Conservation (phyloP, 2,329 filamentous ascomycete genomes). For the Fusarium bulbicola region DNA sequence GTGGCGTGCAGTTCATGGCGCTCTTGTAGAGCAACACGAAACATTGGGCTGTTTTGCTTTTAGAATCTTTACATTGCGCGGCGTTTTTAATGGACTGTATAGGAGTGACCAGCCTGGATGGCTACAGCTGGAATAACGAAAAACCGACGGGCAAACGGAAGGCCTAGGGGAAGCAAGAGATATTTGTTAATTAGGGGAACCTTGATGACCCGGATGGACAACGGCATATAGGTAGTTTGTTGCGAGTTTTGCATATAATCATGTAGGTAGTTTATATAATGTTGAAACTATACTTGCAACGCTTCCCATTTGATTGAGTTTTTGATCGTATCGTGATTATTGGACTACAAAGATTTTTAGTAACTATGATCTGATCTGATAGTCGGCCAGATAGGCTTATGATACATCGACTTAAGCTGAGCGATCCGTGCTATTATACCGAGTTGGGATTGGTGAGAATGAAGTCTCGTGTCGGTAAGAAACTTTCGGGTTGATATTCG, state of each 20-base stretch:
- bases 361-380: not conserved
- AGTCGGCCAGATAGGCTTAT: not conserved
- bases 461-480: conserved; percentile 13
- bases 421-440: not conserved
- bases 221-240: conserved; percentile 6
- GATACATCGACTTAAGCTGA: not conserved
- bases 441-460: conserved; percentile 14
- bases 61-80: conserved; percentile 35
- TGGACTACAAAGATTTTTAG: not conserved
- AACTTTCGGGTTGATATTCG: conserved; percentile 12
- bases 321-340: not conserved
- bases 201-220: conserved; percentile 8
- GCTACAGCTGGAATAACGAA: conserved; percentile 7
- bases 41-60: conserved; percentile 12
- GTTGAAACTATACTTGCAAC: not conserved
- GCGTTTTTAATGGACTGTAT: conserved; percentile 34
- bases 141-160: conserved; percentile 15
- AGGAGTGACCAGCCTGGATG: conserved; percentile 2
- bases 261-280: conserved; percentile 33
- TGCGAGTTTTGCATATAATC: conserved; percentile 25
- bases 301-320: not conserved
- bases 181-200: conserved; percentile 23
- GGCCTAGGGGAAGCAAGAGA: conserved; percentile 5
- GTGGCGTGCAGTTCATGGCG: conserved; percentile 12
- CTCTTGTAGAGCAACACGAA: not conserved